Conservation (phyloP, 1,139 yeast genomes). For the Blastobotrys serpentis region DNA sequence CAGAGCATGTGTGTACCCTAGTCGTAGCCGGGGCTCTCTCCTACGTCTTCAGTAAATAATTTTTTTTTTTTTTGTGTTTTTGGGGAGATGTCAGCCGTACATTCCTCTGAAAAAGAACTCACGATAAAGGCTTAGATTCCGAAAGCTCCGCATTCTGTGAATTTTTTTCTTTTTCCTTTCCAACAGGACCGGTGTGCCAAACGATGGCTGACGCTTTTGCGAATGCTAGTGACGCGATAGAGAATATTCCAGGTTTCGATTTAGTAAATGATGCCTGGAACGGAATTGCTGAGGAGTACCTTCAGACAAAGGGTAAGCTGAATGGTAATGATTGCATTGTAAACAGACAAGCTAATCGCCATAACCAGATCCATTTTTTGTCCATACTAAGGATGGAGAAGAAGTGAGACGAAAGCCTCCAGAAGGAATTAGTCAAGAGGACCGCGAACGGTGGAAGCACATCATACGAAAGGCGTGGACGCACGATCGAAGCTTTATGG, state of each 20-base stretch:
- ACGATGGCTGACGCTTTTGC: constrained; percentile 4
- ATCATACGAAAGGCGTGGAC: constrained; percentile 80
- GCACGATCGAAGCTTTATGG: constrained; percentile 71
- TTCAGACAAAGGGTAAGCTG: constrained; percentile 49
- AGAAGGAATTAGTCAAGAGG: constrained; percentile 55
- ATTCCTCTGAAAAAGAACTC: too few species aligned
- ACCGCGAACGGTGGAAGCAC: constrained; percentile 65
- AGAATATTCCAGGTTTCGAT: constrained; percentile 58
- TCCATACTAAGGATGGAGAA: constrained; percentile 49
- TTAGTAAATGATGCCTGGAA: constrained; percentile 56
- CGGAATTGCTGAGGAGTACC: constrained; percentile 60
- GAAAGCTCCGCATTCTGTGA: not conserved
- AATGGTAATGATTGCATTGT: too few species aligned
- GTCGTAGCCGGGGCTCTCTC: too few species aligned
- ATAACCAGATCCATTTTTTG: constrained; percentile 75
- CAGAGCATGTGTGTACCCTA: too few species aligned
- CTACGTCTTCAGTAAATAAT: too few species aligned
- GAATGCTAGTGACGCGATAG: constrained; percentile 37
- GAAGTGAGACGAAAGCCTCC: constrained; percentile 58
- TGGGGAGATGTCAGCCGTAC: not conserved
- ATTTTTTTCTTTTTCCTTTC: not conserved
- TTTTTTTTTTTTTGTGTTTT: not conserved
- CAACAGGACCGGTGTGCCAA: not conserved
- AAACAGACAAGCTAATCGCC: too few species aligned
- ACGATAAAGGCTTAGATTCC: not conserved